phyloP scores from a whole-genome alignment of 257 asterid genomes.

The Buddleja alternifolia region DNA sequence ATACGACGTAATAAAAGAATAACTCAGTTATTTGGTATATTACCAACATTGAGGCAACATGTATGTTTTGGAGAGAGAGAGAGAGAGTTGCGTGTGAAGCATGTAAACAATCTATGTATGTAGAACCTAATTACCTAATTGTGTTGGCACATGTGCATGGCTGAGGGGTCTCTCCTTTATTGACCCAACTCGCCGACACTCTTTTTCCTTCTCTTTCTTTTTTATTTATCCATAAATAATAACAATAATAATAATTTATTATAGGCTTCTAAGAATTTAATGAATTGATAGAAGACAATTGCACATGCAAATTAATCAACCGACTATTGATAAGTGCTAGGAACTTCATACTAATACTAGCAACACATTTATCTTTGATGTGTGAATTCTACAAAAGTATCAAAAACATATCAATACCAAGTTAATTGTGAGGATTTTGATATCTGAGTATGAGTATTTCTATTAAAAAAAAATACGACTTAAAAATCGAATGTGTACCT shows the following conservation, averaged over 20 bases:
- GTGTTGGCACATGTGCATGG: slow-evolving; percentile 18
- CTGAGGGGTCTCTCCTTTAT: not conserved
- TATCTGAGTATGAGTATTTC: no score
- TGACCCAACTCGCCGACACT: slow-evolving; percentile 23
- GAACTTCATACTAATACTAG: not conserved
- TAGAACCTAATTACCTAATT: no score
- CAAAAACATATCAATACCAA: not conserved
- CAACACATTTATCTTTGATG: not conserved
- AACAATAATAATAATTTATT: not conserved
- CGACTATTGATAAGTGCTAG: no score
- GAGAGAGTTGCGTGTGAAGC: slow-evolving; percentile 9
- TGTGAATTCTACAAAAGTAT: not conserved
- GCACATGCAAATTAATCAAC: not conserved
- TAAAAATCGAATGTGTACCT: no score
- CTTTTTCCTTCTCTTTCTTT: not conserved
- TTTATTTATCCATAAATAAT: not conserved
- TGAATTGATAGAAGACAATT: not conserved
- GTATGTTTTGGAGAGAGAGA: no score
- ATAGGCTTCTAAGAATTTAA: not conserved
- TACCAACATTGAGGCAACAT: not conserved
- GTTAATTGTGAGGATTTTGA: no score
- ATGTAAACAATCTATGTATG: no score
- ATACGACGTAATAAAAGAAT: no score
- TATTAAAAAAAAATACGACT: no score
- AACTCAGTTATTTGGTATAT: no score